Percentiles rank a stretch among this genome's conserved stretches.
phyloP scores from a whole-genome alignment of 441 rosid genomes.

The Arabidopsis lyrata region DNA sequence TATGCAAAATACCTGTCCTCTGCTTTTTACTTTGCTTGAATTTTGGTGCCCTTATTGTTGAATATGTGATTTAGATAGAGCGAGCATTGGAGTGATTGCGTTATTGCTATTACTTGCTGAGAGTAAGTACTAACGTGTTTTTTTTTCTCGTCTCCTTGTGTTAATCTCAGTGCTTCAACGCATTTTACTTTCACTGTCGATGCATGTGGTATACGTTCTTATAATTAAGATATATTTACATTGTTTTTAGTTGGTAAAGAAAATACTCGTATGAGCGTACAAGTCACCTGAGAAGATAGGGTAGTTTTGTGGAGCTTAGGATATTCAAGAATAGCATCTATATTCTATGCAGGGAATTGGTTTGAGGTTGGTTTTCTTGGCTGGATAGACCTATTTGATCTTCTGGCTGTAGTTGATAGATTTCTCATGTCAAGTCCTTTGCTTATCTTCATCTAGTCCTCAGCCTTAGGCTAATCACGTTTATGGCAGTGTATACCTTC shows the following conservation, averaged over 20 bases:
- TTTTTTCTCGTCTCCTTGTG: constrained; percentile 3
- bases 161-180: neutral
- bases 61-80: constrained; percentile 11
- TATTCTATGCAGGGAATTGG: neutral
- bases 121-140: neutral
- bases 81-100: constrained; percentile 5
- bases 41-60: neutral
- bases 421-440: neutral
- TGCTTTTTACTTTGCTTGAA: constrained; percentile 9
- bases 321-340: constrained; percentile 13
- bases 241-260: neutral
- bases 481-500: constrained; percentile 18
- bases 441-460: constrained; percentile 21
- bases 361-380: constrained; percentile 4
- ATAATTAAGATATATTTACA: neutral
- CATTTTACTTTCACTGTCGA: neutral
- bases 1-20: constrained; percentile 20
- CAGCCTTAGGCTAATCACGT: constrained; percentile 22
- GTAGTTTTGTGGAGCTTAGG: constrained; percentile 10
- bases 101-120: constrained; percentile 4
- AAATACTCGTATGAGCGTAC: constrained; percentile 15
- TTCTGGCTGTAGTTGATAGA: constrained; percentile 3
- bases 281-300: constrained; percentile 22
- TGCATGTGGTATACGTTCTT: constrained; percentile 12
- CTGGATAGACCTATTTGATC: constrained; percentile 7